phyloP scores from a whole-genome alignment of 1,284 basidiomycete species.

The Bondarzewia mesenterica region DNA sequence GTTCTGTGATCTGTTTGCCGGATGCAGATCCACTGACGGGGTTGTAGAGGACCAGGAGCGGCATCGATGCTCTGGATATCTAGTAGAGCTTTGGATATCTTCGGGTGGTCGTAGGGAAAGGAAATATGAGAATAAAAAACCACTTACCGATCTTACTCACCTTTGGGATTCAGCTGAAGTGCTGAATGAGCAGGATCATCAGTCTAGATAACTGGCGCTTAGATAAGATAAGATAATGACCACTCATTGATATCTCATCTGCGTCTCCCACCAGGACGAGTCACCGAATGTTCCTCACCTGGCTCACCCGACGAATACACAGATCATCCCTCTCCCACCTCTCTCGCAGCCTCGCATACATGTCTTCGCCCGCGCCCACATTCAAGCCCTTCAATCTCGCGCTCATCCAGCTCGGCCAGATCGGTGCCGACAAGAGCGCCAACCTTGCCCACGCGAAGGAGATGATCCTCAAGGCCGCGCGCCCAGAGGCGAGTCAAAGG shows the following conservation, averaged over 20 bases:
- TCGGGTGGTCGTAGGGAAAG: too few species aligned
- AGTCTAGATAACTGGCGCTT: too few species aligned
- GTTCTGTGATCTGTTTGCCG: constrained; percentile 41
- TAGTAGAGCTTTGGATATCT: too few species aligned
- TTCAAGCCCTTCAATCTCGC: constrained; percentile 79
- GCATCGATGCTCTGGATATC: constrained; percentile 25
- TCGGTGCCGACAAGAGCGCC: constrained; percentile 65
- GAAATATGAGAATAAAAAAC: too few species aligned
- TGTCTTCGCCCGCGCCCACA: constrained; percentile 21
- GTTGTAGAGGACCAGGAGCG: constrained; percentile 41
- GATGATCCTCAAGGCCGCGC: constrained; percentile 69
- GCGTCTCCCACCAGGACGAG: neutral
- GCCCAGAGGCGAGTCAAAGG: constrained; percentile 36
- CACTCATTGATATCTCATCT: neutral
- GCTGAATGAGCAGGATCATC: too few species aligned
- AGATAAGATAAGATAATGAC: too few species aligned
- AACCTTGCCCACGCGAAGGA: constrained; percentile 74
- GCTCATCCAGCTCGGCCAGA: constrained; percentile 76
- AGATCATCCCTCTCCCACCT: constrained; percentile 9
- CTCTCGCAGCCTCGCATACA: neutral
- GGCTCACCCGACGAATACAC: neutral
- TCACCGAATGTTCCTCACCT: neutral
- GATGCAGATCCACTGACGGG: constrained; percentile 37
- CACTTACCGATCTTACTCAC: too few species aligned
- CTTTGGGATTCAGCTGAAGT: too few species aligned